Evolutionary conservation across 2,329 filamentous ascomycete genomes (phyloP), one percentile per base, ranked within the genome.

Genomic region (Anthostomella pinea): DNA sequence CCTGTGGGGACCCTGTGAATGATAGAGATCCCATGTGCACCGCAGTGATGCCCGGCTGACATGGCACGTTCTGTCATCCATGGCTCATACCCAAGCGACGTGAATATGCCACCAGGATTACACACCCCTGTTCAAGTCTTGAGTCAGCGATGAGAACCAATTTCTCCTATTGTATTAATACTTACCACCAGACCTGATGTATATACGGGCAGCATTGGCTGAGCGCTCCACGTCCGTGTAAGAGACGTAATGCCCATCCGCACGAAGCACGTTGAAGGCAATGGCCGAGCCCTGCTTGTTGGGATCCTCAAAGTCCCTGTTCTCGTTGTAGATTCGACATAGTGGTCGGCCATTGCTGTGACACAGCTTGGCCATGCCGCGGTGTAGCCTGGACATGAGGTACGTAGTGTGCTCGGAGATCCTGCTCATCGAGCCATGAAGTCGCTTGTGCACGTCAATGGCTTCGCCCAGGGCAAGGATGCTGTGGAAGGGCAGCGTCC

Each of bases 401-500:
- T 68, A 69, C 8, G 68, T 65, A 3, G 77, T 77, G 53, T 84
- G 77, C 10, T 67, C 62, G 3, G 79, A 79, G 33, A 83, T 69
- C 37, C 67, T 65, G n/a, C 66, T 60, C 70, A 84, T 79, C 4
- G 69, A 73, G 2, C 71, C 71, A 51, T 75, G 84, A 3, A 85
- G 57, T 19, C 67, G 62, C 21, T 60, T 53, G 53, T 84, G 77
- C 0, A 72, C 69, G 22, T 72, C 68, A 19, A 83, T 74, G 3
- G 79, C 79, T 39, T 77, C 69, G 3, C 72, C 73, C 14, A 83
- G 63, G 0, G 80, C 80, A 35, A 83, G 64, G 41, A 85, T 83
- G 41, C 65, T 79, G 53, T 82, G 80, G 48, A 82, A 82, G 2
- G 80, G 76, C 8, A 81, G 60, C 1, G 80, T 85, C 1, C 81